phyloP scores from a whole-genome alignment of 129 eudicot genomes.

The Ambrosia trifida region DNA sequence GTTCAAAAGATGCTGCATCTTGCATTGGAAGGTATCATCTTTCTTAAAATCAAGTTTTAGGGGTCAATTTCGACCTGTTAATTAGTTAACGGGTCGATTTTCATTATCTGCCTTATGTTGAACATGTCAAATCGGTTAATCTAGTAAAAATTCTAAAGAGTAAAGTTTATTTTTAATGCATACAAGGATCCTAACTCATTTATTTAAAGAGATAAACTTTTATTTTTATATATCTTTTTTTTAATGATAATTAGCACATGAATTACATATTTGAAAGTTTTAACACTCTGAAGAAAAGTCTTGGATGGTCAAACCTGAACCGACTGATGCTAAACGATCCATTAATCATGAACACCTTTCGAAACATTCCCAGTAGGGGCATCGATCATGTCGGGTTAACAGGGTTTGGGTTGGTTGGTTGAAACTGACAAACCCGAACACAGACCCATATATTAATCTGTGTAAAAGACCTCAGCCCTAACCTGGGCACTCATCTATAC shows the following conservation, averaged over 20 bases:
- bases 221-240: neutral
- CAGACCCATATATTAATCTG: too few relatives aligned
- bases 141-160: neutral
- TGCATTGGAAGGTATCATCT: constrained; percentile 71
- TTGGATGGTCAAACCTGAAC: too few relatives aligned
- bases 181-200: neutral
- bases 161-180: neutral
- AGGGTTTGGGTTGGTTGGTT: too few relatives aligned
- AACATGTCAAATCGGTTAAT: neutral
- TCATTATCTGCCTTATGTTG: neutral
- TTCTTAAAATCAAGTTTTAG: neutral
- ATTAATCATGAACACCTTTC: neutral
- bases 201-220: neutral
- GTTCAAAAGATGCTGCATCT: constrained; percentile 72
- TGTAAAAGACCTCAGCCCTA: too few relatives aligned
- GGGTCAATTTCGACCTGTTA: neutral
- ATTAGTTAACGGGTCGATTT: neutral
- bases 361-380: neutral
- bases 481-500: too few relatives aligned
- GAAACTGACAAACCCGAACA: too few relatives aligned
- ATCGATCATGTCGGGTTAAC: too few relatives aligned
- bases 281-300: neutral
- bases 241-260: neutral
- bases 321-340: neutral
- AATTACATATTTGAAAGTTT: neutral